These are phyloP conservation scores for Hemileia vastatrix DNA, from an alignment of 1,284 basidiomycete species.

Conservation along the genomic window DNA sequence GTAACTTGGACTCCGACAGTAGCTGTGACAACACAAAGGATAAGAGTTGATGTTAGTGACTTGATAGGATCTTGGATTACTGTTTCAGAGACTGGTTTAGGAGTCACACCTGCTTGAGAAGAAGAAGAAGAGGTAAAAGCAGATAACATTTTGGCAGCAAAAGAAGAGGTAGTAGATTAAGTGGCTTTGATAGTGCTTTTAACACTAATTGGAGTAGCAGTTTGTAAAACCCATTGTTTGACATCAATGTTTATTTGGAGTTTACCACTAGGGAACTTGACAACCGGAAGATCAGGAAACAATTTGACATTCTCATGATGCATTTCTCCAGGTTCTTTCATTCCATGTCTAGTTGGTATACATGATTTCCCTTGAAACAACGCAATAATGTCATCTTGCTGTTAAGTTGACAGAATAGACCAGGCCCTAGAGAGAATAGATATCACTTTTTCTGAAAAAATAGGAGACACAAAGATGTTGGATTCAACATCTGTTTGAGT, in stretches of 20 bases:
- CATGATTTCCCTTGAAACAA: conserved; percentile 60
- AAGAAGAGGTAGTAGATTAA: conserved; percentile 53
- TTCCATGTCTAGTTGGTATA: conserved; percentile 72
- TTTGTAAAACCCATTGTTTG: too few species aligned
- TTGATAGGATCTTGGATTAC: conserved; percentile 51
- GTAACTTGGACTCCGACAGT: conserved; percentile 66
- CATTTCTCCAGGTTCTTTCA: conserved; percentile 59
- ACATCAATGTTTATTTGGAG: too few species aligned
- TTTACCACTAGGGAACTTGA: conserved; percentile 62
- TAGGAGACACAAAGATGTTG: conserved; percentile 51
- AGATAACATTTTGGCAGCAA: conserved; percentile 62
- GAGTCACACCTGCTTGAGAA: conserved; percentile 37
- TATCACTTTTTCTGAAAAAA: conserved; percentile 76
- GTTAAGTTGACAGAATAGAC: conserved; percentile 56
- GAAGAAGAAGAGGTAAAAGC: conserved; percentile 45
- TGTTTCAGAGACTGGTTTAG: conserved; percentile 15
- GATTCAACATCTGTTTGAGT: too few species aligned
- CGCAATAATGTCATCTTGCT: conserved; percentile 54
- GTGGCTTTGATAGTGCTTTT: conserved; percentile 40
- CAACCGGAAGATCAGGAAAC: conserved; percentile 77
- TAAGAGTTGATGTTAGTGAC: conserved; percentile 57
- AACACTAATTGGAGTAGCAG: too few species aligned
- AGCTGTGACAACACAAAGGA: conserved; percentile 72
- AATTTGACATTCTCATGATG: conserved; percentile 83
- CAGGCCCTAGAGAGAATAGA: conserved; percentile 63